Base-by-base conservation (phyloP, 179 eudicot species). In the Monotropa hypopitys region DNA sequence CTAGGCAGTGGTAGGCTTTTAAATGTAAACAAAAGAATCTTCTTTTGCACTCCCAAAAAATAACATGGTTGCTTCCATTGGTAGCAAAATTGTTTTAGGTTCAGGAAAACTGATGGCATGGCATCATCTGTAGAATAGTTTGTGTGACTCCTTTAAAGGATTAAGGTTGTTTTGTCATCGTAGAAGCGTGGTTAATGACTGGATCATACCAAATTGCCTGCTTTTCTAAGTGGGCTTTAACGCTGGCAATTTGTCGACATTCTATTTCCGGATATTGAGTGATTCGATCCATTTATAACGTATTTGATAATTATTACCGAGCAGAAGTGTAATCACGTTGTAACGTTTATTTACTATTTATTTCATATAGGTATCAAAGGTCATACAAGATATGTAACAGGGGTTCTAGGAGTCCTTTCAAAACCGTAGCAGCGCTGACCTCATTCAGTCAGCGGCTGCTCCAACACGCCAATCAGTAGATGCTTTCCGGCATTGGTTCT, bases 371-470 rank as follows among this genome's bases (percentile, higher is more conserved):
- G 62, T 79, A 79, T 65, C 40, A 79, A 63, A 65, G 33, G 63
- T 42, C 47, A 4, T 40, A 11, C 16, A 28, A 51, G 69, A 66
- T 63, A 70, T 62, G 42, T 46, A 66, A 30, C 20, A 13, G 50
- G 13, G 62, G 51, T 33, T 75, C 43, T 49, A n/a, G 51, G 42
- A 56, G 61, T 59, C 57, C 42, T 66, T 61, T 76, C 70, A n/a
- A 47, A 20, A 70, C 54, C 79, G 65, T 80, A 70, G 72, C 61
- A 50, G 51, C 56, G 76, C 33, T 12, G 47, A 57, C 71, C 65
- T 70, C 67, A 32, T 42, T 20, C 45, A 32, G 73, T 67, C 72
- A 11, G 46, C 7, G 42, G 42, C 59, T 66, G 81, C 65, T 53
- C 53, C 28, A 47, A 15, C 8, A 0, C 43, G 20, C n/a, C 73